These are phyloP conservation scores for Dictyophora rubrovolvata DNA, from an alignment of 768 basidiomycete genomes.

Conservation along the genomic window DNA sequence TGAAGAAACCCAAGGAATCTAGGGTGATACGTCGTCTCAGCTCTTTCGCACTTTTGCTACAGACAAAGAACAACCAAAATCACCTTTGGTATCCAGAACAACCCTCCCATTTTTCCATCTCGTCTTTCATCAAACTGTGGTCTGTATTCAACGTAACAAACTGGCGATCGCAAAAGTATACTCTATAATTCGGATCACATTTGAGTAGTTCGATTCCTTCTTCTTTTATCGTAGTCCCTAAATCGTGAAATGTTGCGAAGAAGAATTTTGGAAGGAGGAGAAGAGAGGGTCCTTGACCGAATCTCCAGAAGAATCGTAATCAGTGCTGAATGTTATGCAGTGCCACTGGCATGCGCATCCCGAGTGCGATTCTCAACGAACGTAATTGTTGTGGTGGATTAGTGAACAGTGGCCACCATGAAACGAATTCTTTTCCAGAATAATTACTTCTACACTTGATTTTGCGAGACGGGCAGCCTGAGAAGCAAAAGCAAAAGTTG, in stretches of 20 bases:
- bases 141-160: conserved; percentile 25
- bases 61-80: background rate
- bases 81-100: conserved; percentile 23
- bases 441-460: conserved; percentile 27
- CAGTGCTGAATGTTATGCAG: background rate
- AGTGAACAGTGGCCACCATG: conserved; percentile 31
- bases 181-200: conserved; percentile 31
- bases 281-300: conserved; percentile 28
- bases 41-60: background rate
- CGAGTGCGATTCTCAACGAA: background rate
- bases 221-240: conserved; percentile 23
- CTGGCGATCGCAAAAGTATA: conserved; percentile 31
- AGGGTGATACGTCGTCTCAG: background rate
- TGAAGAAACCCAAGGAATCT: conserved; percentile 20
- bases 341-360: background rate
- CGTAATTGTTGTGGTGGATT: conserved; percentile 19
- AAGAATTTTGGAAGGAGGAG: conserved; percentile 28
- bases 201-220: conserved; percentile 28
- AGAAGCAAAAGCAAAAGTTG: background rate
- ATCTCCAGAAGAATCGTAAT: conserved; percentile 20
- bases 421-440: conserved; percentile 31
- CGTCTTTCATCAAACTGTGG: conserved; percentile 23
- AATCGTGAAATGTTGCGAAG: conserved; percentile 26
- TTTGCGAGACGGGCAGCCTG: conserved; percentile 28
- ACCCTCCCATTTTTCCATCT: conserved; percentile 30